phyloP scores from a whole-genome alignment of 495 filamentous ascomycete species.

The Neurospora africana region DNA sequence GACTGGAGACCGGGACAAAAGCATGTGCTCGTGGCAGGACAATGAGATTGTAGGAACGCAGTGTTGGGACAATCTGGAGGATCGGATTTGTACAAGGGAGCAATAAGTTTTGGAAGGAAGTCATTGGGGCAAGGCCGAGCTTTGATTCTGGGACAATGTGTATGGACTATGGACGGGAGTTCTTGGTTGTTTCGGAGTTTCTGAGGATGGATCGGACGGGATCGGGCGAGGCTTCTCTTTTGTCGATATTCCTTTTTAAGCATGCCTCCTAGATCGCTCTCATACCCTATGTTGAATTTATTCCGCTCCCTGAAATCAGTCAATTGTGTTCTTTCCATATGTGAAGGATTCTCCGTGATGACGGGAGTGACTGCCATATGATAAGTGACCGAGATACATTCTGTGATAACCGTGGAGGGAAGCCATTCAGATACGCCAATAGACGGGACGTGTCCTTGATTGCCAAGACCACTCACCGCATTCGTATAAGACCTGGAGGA shows the following conservation, averaged over 20 bases:
- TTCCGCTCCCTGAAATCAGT: background rate
- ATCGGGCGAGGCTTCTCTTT: background rate
- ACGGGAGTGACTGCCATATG: background rate
- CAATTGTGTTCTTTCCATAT: background rate
- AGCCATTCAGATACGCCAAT: background rate
- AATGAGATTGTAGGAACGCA: background rate
- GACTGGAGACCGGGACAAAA: background rate
- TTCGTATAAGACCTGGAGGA: background rate
- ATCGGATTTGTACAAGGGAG: background rate
- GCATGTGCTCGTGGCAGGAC: background rate
- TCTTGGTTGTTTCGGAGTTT: background rate
- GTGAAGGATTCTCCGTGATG: background rate
- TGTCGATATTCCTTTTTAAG: background rate
- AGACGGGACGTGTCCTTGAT: no score
- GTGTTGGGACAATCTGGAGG: background rate
- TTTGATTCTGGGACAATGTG: background rate
- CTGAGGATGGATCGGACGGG: background rate
- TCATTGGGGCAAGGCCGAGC: background rate
- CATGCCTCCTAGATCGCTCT: background rate
- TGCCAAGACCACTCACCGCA: background rate
- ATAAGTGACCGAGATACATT: background rate
- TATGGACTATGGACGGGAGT: background rate
- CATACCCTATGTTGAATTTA: background rate
- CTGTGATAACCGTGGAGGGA: background rate
- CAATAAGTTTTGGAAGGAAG: background rate